These are phyloP conservation scores for Annulohypoxylon truncatum DNA, from an alignment of 2,329 filamentous ascomycete species.

Conservation along the genomic window DNA sequence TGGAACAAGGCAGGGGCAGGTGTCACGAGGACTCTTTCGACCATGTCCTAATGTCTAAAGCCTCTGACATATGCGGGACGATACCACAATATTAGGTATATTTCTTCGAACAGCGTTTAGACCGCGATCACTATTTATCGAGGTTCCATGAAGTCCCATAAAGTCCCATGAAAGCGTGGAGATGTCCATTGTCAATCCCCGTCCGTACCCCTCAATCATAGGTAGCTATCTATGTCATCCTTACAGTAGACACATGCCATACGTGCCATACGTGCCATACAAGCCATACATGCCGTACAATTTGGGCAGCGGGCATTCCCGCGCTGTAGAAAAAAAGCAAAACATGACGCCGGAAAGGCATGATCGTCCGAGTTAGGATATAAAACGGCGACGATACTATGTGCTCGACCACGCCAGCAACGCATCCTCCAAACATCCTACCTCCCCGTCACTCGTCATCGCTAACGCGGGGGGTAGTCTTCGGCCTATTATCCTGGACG, in stretches of 20 bases:
- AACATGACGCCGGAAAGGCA: slow-evolving; percentile 6
- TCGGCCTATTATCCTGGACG: slow-evolving; percentile 35
- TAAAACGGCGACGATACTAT: slow-evolving; percentile 21
- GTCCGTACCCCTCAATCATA: slow-evolving; percentile 1
- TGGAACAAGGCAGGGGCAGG: slow-evolving; percentile 42
- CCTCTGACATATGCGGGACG: slow-evolving; percentile 31
- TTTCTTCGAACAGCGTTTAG: slow-evolving; percentile 19
- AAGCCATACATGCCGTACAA: background rate
- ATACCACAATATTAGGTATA: slow-evolving; percentile 39
- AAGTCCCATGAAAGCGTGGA: slow-evolving; percentile 18
- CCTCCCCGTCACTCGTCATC: slow-evolving; percentile 13
- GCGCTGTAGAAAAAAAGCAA: background rate
- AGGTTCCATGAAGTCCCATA: slow-evolving; percentile 18
- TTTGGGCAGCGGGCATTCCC: slow-evolving; percentile 28
- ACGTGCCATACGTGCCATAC: too few species aligned
- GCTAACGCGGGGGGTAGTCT: slow-evolving; percentile 33
- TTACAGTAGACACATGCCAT: background rate
- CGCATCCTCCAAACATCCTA: slow-evolving; percentile 17
- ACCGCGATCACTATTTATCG: slow-evolving; percentile 15
- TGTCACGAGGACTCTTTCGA: slow-evolving; percentile 45
- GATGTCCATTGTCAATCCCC: background rate
- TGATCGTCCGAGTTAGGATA: slow-evolving; percentile 20
- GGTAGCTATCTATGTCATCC: slow-evolving; percentile 1
- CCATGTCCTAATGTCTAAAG: slow-evolving; percentile 35
- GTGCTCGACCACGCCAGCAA: slow-evolving; percentile 2